phyloP scores from a whole-genome alignment of 345 rosid genomes.

The Conringia planisiliqua region DNA sequence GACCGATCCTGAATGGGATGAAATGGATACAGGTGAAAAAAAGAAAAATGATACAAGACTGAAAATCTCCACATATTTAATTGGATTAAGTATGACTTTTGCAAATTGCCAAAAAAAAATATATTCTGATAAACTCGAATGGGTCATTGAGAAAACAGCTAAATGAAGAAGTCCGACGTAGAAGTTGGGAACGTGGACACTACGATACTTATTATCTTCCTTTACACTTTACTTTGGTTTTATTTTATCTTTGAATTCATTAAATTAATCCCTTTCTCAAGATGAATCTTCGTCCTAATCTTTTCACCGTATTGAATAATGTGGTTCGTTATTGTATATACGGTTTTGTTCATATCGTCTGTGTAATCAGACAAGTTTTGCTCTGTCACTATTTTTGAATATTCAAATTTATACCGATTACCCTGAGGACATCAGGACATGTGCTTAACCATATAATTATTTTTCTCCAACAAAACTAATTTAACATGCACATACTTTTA shows the following conservation, averaged over 20 bases:
- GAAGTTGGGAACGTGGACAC: conserved; percentile 32
- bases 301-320: background rate
- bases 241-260: background rate
- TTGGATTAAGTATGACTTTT: conserved; percentile 2
- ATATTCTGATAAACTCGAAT: background rate
- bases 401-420: background rate
- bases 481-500: background rate
- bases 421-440: background rate
- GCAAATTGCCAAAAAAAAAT: background rate
- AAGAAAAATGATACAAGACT: background rate
- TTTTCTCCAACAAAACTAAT: background rate
- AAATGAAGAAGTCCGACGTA: conserved; percentile 21
- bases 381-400: background rate
- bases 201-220: background rate
- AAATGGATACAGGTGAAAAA: background rate
- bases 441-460: background rate
- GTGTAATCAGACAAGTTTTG: background rate
- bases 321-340: conserved; percentile 2
- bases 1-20: background rate
- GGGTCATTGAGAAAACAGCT: conserved; percentile 14
- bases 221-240: background rate
- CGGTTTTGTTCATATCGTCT: background rate
- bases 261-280: background rate
- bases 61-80: background rate
- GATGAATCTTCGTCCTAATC: conserved; percentile 4